Percentiles rank a stretch among this genome's conserved stretches.
These are phyloP conservation scores for Linnemannia zychae DNA, from an alignment of 192 early-diverging fungal genomes.

Conservation along the genomic window DNA sequence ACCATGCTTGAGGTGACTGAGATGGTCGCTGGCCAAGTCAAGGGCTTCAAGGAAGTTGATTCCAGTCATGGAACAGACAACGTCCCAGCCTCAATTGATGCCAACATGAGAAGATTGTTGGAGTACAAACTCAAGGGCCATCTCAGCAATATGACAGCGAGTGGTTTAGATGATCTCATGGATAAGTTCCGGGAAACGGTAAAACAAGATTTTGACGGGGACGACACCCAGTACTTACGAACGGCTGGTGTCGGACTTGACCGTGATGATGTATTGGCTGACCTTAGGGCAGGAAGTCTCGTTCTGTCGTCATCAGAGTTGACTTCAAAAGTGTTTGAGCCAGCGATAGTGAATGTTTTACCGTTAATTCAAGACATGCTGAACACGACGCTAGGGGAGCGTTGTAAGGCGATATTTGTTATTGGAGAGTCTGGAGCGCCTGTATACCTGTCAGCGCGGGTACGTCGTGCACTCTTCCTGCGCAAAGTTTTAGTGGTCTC, in stretches of 20 bases:
- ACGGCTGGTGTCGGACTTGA: slow-evolving; percentile 49
- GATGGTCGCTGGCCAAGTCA: slow-evolving; percentile 32
- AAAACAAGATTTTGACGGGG: slow-evolving; percentile 64
- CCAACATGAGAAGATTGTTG: slow-evolving; percentile 60
- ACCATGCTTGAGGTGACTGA: slow-evolving; percentile 54
- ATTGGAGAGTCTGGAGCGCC: slow-evolving; percentile 68
- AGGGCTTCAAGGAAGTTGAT: slow-evolving; percentile 48
- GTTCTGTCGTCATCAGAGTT: slow-evolving; percentile 53
- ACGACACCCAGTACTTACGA: slow-evolving; percentile 59
- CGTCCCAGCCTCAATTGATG: slow-evolving; percentile 60
- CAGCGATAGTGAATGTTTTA: slow-evolving; percentile 62
- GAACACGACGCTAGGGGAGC: neutral
- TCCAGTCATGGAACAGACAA: slow-evolving; percentile 60
- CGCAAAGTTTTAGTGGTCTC: slow-evolving; percentile 56
- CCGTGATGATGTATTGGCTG: slow-evolving; percentile 54
- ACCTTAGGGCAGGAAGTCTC: slow-evolving; percentile 57
- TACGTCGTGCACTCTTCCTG: slow-evolving; percentile 59
- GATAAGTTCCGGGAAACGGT: slow-evolving; percentile 60
- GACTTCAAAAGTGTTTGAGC: slow-evolving; percentile 67
- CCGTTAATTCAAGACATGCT: slow-evolving; percentile 61
- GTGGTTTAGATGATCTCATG: slow-evolving; percentile 60
- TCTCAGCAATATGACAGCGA: slow-evolving; percentile 49
- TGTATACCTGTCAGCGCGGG: slow-evolving; percentile 60
- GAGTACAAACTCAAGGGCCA: slow-evolving; percentile 61
- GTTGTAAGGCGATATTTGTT: slow-evolving; percentile 65